Evolutionary conservation across 805 yeast species (phyloP), one percentile per base, ranked within the genome.

Genomic region (Ogataea ganodermae): DNA sequence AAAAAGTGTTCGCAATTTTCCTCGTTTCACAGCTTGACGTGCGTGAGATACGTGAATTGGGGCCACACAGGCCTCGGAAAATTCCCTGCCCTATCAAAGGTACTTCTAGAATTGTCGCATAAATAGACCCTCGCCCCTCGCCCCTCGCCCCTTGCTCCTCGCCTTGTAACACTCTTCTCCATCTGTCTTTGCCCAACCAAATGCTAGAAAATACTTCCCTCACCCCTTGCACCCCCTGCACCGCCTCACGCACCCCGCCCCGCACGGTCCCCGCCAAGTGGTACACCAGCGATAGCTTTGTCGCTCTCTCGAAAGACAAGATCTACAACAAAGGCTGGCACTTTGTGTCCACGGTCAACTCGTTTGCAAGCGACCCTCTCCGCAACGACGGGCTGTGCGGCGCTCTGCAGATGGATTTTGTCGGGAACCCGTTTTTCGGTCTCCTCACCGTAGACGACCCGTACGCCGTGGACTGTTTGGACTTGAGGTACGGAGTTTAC

Each of bases 291-390:
- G 65, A 62, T 39, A 46, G 39, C 14, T 53, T 62, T 22, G 28
- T 62, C 5, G 50, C 55, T 21, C 45, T 52, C 17, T 57, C 61
- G 7, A 52, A 45, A 35, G 51, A 53, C 13, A 48, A 55, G 27
- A 52, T 62, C 27, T 62, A 55, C 33, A 54, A 60, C 48, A 54
- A 59, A 24, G 66, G 66, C 17, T 63, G 68, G 68, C 63, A 58
- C 42, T 62, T 61, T 40, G 49, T 60, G 7, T 32, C 54, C 16
- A 43, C 55, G 8, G 44, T 62, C 20, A 53, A 51, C 37, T 52
- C 60, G 2, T 61, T 60, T 26, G 39, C 45, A 10, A 50, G 40
- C 33, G 46, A 50, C 33, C 56, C 58, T 9, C 42, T 38, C 3
- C 35, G 42, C 18, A 52, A 57, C 23, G 57, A 52, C 24, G 57